Evolutionary conservation across 2,329 filamentous ascomycete genomes (phyloP), one percentile per base, ranked within the genome.

Genomic region (Diaporthe nobilis): DNA sequence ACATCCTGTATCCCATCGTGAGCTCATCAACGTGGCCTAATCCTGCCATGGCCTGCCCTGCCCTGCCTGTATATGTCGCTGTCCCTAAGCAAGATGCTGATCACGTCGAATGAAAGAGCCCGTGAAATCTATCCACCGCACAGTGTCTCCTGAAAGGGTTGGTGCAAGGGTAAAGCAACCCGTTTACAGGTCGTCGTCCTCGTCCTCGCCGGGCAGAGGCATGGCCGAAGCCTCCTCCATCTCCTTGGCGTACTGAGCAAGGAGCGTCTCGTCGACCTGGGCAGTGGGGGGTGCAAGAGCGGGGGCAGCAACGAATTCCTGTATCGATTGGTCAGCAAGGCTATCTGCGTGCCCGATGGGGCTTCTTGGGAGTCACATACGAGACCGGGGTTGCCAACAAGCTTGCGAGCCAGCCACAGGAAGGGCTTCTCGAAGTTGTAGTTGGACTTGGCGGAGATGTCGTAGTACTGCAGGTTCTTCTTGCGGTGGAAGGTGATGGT

Each of bases 361-460:
- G 68, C 22, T 5, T 22, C 5, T 28, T 20, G 49, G n/a, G 65
- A n/a, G 51, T 20, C 73, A 88, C 93, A 81, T 88, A 97, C 94
- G 85, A 98, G 88, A 83, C 88, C 87, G 83, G 95, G 90, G 91
- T 98, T 98, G 87, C 96, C 97, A 82, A 98, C 96, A 76, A 99
- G 93, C 93, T 99, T 99, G 87, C 97, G 93, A 81, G 96, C 96
- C 82, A 99, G 94, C 97, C 97, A 98, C 82, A 98, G 94, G 95
- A 99, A 98, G 79, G 96, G 96, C 93, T 98, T 99, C 93, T 98
- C 96, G 87, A 98, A 98, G 93, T 98, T 98, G 90, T 99, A 98
- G 92, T 98, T 98, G 85, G 96, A 98, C 91, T 98, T 99, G 88
- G 97, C 97, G 57, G 95, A 98, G 86, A 98, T 98, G 83, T 98